Evolutionary conservation across 495 filamentous ascomycete genomes (phyloP), one percentile per base, ranked within the genome.

Genomic region (Penicillium silybi): DNA sequence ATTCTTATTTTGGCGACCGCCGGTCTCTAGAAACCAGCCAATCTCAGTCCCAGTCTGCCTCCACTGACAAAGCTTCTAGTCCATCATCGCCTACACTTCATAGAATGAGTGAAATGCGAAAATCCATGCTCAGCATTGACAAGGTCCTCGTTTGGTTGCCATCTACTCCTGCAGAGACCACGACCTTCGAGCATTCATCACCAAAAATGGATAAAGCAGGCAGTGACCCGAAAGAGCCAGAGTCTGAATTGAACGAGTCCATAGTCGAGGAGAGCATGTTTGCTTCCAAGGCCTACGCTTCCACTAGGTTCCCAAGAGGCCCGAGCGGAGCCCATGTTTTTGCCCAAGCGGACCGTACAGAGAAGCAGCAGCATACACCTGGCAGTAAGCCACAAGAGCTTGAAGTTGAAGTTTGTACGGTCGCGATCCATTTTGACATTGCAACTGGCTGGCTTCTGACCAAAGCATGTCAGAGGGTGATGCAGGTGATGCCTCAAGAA

Each of bases 361-460:
- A 55, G 9, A 48, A 49, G 1, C 52, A 44, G 15, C 52, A 58
- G 2, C 47, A 0, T 38, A 44, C 3, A n/a, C 8, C 38, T 13
- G 42, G n/a, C 0, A 17, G 29, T 17, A 42, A 46, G n/a, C 18
- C 42, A 16, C 44, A 59, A 22, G 66, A 69, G 15, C 53, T 79
- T n/a, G 82, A 82, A 54, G 58, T 88, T 17, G 73, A 80, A 32
- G 52, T 88, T 41, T 80, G 78, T 22, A 76, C 80, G 1, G 57
- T 81, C 23, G 69, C 79, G 16, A 48, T 83, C 2, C 80, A 80
- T 42, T 83, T 88, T 53, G 87, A 91, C 65, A 80, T 87, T 18
- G 79, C 85, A 4, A 81, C 82, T 6, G 86, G 82, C 1, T 85
- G 85, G 64, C 71, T 91, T 41, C 56, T 89, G 10, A 70, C 72